Percentiles rank a stretch among this genome's conserved stretches.
Evolutionary conservation across 225 moss, liverwort and hornwort species (phyloP).

Genomic region (Neckera pumila): DNA sequence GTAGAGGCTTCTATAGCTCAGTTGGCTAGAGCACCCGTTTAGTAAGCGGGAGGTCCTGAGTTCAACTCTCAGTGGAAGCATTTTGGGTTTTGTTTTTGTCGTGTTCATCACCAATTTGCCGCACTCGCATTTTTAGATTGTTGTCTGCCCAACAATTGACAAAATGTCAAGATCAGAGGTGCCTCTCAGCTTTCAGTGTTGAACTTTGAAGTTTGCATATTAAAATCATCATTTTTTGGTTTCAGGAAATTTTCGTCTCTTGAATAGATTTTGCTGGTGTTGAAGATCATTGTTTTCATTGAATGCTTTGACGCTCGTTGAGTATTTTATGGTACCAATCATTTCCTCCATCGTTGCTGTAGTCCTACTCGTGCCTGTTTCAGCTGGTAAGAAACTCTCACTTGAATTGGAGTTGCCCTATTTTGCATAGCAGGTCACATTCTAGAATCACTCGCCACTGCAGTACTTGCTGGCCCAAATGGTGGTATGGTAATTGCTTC

Average conservation of each 20-base stretch:
- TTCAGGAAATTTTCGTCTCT: background rate
- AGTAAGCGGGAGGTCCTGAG: constrained; percentile 33
- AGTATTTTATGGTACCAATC: background rate
- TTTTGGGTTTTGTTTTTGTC: background rate
- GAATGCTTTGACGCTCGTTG: background rate
- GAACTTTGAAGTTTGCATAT: background rate
- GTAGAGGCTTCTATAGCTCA: constrained; percentile 7
- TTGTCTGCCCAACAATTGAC: no score
- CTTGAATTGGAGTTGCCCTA: background rate
- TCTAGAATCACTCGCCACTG: background rate
- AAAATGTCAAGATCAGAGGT: background rate
- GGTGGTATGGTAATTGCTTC: background rate
- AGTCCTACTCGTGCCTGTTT: background rate
- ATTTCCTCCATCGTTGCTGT: background rate
- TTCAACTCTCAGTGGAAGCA: constrained; percentile 38
- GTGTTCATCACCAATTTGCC: background rate
- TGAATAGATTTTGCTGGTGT: background rate
- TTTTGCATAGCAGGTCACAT: background rate
- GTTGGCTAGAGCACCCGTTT: constrained; percentile 30
- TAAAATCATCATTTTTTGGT: no score
- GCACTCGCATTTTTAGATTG: background rate
- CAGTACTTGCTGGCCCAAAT: background rate
- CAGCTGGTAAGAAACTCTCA: background rate
- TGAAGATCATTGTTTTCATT: background rate
- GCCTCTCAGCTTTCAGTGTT: background rate